These are phyloP conservation scores for Gilbertella persicaria DNA, from an alignment of 371 early-diverging fungal species.

Conservation along the genomic window DNA sequence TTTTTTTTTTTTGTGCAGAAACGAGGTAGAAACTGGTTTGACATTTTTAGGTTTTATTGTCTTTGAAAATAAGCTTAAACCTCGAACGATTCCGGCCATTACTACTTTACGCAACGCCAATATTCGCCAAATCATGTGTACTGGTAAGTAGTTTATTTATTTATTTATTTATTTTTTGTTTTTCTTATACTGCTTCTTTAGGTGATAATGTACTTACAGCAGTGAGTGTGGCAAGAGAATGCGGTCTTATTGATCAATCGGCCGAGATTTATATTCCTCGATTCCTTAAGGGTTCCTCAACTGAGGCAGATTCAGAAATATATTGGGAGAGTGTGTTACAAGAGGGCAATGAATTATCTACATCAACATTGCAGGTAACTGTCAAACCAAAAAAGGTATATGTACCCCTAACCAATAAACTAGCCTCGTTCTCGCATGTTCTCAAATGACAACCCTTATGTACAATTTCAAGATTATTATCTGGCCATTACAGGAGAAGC, in stretches of 20 bases:
- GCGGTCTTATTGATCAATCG: constrained; percentile 70
- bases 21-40: constrained; percentile 85
- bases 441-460: constrained; percentile 16
- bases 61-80: constrained; percentile 99
- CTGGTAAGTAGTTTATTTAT: constrained; percentile 58
- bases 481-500: constrained; percentile 96
- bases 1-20: constrained; percentile 44
- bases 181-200: constrained; percentile 13
- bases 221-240: constrained; percentile 93
- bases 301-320: constrained; percentile 56
- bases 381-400: constrained; percentile 3
- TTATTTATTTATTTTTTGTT: neutral
- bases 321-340: constrained; percentile 76
- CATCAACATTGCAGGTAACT: constrained; percentile 60
- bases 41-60: constrained; percentile 95
- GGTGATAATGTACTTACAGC: constrained; percentile 98
- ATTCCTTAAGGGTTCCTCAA: constrained; percentile 55
- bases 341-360: constrained; percentile 59
- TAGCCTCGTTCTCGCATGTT: constrained; percentile 1
- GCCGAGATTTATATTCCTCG: constrained; percentile 61
- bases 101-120: constrained; percentile 83
- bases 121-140: constrained; percentile 97
- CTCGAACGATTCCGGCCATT: constrained; percentile 83
- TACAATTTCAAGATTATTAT: constrained; percentile 48
- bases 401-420: neutral